These are phyloP conservation scores for Pseudogymnoascus sp. DNA, from an alignment of 2,329 filamentous ascomycete species.

Conservation along the genomic window DNA sequence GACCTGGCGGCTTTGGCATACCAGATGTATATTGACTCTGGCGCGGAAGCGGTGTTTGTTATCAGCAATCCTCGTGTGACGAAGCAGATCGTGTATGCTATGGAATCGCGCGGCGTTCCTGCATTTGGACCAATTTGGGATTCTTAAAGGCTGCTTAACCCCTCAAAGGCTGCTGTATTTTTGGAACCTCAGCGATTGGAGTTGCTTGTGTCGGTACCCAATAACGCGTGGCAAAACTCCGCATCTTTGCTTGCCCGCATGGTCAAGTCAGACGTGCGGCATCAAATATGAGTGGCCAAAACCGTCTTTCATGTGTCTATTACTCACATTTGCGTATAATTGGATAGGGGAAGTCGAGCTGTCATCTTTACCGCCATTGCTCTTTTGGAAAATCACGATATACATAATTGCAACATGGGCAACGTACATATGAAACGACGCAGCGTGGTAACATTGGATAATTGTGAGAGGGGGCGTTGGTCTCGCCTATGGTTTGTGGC, in stretches of 20 bases:
- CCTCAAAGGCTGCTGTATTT: background rate
- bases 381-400: background rate
- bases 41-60: conserved; percentile 32
- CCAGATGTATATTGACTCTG: conserved; percentile 24
- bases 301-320: background rate
- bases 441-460: background rate
- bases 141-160: conserved; percentile 16
- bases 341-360: background rate
- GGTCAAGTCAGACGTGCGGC: background rate
- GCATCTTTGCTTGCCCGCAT: background rate
- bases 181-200: background rate
- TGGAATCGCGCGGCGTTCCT: conserved; percentile 32
- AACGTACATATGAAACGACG: background rate
- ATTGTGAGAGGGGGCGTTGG: background rate
- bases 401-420: background rate
- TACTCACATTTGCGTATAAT: background rate
- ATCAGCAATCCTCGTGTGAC: conserved; percentile 33
- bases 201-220: background rate
- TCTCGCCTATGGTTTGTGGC: background rate
- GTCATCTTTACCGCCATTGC: background rate
- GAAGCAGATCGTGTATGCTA: conserved; percentile 32
- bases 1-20: conserved; percentile 31
- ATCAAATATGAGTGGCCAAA: background rate
- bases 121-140: conserved; percentile 34
- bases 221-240: background rate